Evolutionary conservation across 2,329 filamentous ascomycete species (phyloP).

Genomic region (Arthrobotrys sinensis): DNA sequence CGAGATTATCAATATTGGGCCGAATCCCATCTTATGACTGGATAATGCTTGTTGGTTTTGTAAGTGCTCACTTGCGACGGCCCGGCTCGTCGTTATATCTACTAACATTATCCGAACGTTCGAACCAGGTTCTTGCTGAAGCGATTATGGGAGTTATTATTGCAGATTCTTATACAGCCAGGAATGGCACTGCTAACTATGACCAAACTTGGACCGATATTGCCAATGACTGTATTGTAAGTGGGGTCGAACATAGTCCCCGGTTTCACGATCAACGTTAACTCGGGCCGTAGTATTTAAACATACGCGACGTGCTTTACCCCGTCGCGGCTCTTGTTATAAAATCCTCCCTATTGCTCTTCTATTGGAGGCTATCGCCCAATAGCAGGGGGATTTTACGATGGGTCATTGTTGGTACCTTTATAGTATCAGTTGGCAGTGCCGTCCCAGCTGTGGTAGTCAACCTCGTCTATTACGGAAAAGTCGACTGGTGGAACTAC

Average conservation of each 20-base stretch:
- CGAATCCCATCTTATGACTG: slow-evolving; percentile 53
- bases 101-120: background rate
- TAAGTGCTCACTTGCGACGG: background rate
- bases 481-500: slow-evolving; percentile 57
- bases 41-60: slow-evolving; percentile 51
- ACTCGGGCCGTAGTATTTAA: slow-evolving; percentile 27
- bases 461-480: slow-evolving; percentile 53
- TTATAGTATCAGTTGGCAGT: slow-evolving; percentile 45
- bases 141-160: slow-evolving; percentile 53
- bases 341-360: slow-evolving; percentile 42
- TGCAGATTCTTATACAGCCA: slow-evolving; percentile 48
- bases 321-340: slow-evolving; percentile 41
- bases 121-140: slow-evolving; percentile 36
- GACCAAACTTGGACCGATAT: slow-evolving; percentile 52
- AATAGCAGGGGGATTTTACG: slow-evolving; percentile 36
- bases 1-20: slow-evolving; percentile 44
- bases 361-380: slow-evolving; percentile 48
- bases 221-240: slow-evolving; percentile 46
- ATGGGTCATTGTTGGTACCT: slow-evolving; percentile 46
- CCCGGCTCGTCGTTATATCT: background rate
- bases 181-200: slow-evolving; percentile 49
- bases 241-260: background rate
- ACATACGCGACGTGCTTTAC: slow-evolving; percentile 46
- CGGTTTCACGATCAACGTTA: background rate
- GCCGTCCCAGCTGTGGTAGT: slow-evolving; percentile 41